A percentile compares a stretch with the other conserved stretches of the same genome.
Evolutionary conservation across 2,329 filamentous ascomycete species (phyloP).

Genomic region (Harringtonia lauricola): DNA sequence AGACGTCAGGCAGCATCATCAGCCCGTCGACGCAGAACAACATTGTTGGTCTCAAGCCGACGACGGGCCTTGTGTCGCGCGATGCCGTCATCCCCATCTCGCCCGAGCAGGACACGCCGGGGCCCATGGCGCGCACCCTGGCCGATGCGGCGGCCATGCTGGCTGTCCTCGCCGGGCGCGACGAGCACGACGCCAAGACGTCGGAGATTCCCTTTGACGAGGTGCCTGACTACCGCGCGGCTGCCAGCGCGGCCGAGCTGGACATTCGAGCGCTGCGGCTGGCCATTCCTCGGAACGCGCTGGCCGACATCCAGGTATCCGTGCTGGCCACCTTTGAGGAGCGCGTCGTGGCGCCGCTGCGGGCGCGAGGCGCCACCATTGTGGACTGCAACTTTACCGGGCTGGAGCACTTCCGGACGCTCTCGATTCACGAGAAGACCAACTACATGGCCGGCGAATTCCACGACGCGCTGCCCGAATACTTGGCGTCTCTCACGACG

Average conservation of each 20-base stretch:
- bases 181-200: slow-evolving; percentile 54
- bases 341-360: slow-evolving; percentile 36
- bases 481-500: slow-evolving; percentile 40
- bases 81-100: slow-evolving; percentile 55
- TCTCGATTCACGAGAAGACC: background rate
- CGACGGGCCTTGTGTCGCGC: slow-evolving; percentile 53
- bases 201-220: slow-evolving; percentile 42
- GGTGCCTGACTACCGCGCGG: slow-evolving; percentile 4
- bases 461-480: slow-evolving; percentile 40
- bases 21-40: slow-evolving; percentile 43
- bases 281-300: slow-evolving; percentile 50
- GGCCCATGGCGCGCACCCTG: slow-evolving; percentile 53
- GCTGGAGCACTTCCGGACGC: slow-evolving; percentile 3
- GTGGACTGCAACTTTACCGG: slow-evolving; percentile 33
- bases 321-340: slow-evolving; percentile 40
- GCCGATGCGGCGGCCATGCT: slow-evolving; percentile 53
- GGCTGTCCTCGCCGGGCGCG: slow-evolving; percentile 50
- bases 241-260: slow-evolving; percentile 27
- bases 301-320: slow-evolving; percentile 20
- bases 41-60: slow-evolving; percentile 58
- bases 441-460: slow-evolving; percentile 39
- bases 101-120: slow-evolving; percentile 53
- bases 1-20: slow-evolving; percentile 55
- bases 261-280: slow-evolving; percentile 40
- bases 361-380: slow-evolving; percentile 41